Conservation (phyloP, 2,329 filamentous ascomycete genomes). For the Dactylellina cionopaga region DNA sequence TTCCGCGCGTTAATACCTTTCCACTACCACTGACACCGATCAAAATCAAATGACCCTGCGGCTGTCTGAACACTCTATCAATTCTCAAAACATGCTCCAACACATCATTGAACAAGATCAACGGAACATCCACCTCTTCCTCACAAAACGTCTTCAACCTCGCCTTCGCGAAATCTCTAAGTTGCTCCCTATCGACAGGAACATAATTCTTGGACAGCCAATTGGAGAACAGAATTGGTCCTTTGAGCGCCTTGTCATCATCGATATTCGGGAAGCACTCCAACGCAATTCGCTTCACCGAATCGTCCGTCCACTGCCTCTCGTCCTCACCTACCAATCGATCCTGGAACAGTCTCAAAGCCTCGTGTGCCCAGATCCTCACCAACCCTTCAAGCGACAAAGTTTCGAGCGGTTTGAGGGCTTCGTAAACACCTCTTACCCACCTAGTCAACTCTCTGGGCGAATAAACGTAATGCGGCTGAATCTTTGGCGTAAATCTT, state of each 20-base stretch:
- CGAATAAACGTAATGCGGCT: conserved; percentile 99
- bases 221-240: conserved; percentile 97
- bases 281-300: conserved; percentile 83
- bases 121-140: conserved; percentile 96
- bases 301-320: conserved; percentile 91
- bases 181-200: conserved; percentile 91
- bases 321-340: conserved; percentile 94
- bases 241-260: conserved; percentile 84
- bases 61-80: conserved; percentile 97
- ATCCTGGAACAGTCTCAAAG: conserved; percentile 94
- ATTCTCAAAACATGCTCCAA: conserved; percentile 97
- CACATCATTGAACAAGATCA: conserved; percentile 99
- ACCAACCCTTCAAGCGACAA: conserved; percentile 90
- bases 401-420: conserved; percentile 88
- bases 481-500: conserved; percentile 93
- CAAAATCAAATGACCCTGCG: conserved; percentile 95
- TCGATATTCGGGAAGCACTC: conserved; percentile 97
- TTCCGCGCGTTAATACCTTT: conserved; percentile 72
- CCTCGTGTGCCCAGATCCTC: conserved; percentile 98
- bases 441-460: conserved; percentile 97
- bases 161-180: conserved; percentile 97
- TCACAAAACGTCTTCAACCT: conserved; percentile 98
- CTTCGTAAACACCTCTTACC: conserved; percentile 97
- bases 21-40: conserved; percentile 98
- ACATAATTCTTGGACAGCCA: conserved; percentile 99